phyloP scores from a whole-genome alignment of 2,329 filamentous ascomycete genomes.

The Amylocarpus encephaloides region DNA sequence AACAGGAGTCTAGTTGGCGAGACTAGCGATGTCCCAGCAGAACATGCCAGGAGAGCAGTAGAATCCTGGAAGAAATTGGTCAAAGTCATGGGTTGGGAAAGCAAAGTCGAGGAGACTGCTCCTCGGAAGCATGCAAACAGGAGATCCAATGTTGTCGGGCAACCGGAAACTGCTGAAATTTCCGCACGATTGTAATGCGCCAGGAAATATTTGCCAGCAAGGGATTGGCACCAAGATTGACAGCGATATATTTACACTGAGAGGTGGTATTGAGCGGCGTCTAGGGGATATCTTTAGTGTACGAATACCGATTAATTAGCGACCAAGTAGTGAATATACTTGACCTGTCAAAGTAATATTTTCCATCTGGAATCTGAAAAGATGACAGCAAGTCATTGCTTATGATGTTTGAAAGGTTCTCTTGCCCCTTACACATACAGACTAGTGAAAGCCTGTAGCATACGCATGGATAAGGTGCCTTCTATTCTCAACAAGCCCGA shows the following conservation, averaged over 20 bases:
- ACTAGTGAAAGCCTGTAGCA: conserved; percentile 29
- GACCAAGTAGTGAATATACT: neutral
- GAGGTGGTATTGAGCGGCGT: conserved; percentile 1
- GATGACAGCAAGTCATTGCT: neutral
- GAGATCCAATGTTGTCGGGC: neutral
- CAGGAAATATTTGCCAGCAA: neutral
- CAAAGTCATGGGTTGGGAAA: conserved; percentile 9
- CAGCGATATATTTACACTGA: neutral
- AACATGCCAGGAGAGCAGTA: conserved; percentile 46
- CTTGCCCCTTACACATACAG: conserved; percentile 30
- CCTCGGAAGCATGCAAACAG: neutral
- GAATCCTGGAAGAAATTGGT: conserved; percentile 40
- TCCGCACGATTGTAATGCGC: neutral
- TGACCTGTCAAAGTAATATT: neutral
- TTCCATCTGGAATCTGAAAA: neutral
- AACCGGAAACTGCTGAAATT: neutral
- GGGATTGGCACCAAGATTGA: neutral
- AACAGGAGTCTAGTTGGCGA: conserved; percentile 43
- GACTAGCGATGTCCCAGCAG: conserved; percentile 38
- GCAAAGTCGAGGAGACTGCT: neutral
- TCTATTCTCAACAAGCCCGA: conserved; percentile 28
- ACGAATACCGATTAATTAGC: neutral
- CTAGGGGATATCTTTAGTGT: neutral
- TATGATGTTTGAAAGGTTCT: conserved; percentile 31
- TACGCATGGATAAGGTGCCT: conserved; percentile 31